Conservation (phyloP, 2,329 filamentous ascomycete species). For the Colletotrichum gloeosporioides region DNA sequence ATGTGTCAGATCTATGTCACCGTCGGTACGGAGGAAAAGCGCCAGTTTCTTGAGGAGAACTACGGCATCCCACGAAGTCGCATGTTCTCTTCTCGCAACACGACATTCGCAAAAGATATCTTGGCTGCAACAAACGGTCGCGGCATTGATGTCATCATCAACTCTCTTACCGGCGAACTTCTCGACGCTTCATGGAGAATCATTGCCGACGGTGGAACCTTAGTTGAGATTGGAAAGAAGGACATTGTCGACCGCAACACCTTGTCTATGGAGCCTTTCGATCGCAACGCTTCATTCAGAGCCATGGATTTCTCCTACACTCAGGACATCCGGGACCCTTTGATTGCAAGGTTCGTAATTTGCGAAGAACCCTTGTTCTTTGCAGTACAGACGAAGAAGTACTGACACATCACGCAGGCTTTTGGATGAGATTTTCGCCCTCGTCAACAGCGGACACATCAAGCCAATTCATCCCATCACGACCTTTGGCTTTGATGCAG, state of each 20-base stretch:
- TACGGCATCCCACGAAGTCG: background rate
- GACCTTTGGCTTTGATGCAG: background rate
- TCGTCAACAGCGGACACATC: background rate
- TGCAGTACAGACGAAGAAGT: background rate
- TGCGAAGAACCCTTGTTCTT: background rate
- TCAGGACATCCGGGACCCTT: background rate
- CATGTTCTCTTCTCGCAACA: constrained; percentile 20
- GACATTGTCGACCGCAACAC: constrained; percentile 32
- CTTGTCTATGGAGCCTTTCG: constrained; percentile 23
- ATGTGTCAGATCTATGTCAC: constrained; percentile 27
- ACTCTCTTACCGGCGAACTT: constrained; percentile 35
- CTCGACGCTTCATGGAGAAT: background rate
- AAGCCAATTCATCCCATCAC: background rate
- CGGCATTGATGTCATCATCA: constrained; percentile 35
- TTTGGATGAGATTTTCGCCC: background rate
- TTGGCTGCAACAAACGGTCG: constrained; percentile 23
- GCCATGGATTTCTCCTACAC: background rate
- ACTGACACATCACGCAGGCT: background rate
- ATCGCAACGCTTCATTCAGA: background rate
- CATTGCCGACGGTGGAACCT: constrained; percentile 25
- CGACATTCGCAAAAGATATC: constrained; percentile 29
- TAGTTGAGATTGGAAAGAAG: constrained; percentile 36
- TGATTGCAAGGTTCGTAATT: background rate
- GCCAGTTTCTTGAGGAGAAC: background rate
- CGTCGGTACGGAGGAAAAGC: constrained; percentile 30